Base-by-base conservation (phyloP, 352 stramenopile species). In the Lagenidium giganteum region DNA sequence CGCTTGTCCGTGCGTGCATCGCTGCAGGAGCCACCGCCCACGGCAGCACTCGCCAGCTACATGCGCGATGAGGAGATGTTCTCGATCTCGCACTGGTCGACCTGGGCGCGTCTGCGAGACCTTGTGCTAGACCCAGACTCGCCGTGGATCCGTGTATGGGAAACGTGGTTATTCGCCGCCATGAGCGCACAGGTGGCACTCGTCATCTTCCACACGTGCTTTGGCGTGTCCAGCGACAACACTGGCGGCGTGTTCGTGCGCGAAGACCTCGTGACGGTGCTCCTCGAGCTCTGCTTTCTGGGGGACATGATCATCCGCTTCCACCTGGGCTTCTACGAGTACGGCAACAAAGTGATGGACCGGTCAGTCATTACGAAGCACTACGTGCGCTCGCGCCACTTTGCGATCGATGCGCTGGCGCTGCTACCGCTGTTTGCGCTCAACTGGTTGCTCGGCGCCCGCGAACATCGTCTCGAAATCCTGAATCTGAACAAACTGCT, bases 281-380 rank as follows among this genome's bases (percentile, higher is more conserved):
- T 54, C 7, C 25, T 83, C 5, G 70, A 86, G 28, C 32, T 67
- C 14, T 31, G 56, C 7, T 83, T 81, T 18, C 23, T 77, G 0
- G n/a, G 78, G 1, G 72, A 86, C 26, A 61, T 72, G 0, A 69
- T 76, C 25, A 41, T 86, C 8, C 60, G 76, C 6, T 75, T 61
- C 2, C 59, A 63, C 1, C 62, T 81, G 24, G 70, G 72, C 0
- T 86, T 69, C 47, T 86, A 81, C 44, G 57, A 75, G 29, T 83
- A 71, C 22, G 72, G 70, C 23, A 83, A 86, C 49, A 86, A 86
- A 35, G 54, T 83, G 4, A 81, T 80, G 64, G 61, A 76, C 43
- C 21, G 70, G 11, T 29, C 29, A 0, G 28, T 49, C 4, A 80
- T 86, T 42, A 63, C 60, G 20, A 21, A 30, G 1, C 65, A 69